Conservation (phyloP, 2,329 filamentous ascomycete species). For the Ophiocordyceps camponoti-floridani region DNA sequence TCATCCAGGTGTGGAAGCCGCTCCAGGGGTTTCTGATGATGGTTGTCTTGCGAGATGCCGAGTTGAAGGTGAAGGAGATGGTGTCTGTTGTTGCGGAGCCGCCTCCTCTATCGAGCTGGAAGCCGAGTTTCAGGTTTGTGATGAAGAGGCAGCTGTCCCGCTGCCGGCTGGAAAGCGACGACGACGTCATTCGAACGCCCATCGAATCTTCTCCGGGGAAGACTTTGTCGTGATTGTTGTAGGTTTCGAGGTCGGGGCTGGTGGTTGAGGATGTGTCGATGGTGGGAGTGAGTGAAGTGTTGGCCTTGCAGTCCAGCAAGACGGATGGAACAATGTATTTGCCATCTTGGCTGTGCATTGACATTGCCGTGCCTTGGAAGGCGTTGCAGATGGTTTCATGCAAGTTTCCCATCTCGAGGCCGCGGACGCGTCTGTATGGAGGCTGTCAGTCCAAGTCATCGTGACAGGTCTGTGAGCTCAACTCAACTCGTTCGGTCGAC, state of each 20-base stretch:
- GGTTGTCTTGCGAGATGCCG: not conserved
- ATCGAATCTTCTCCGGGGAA: too few species aligned
- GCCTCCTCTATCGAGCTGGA: not conserved
- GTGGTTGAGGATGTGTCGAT: too few species aligned
- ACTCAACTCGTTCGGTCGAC: not conserved
- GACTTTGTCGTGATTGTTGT: too few species aligned
- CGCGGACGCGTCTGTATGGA: not conserved
- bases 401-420: not conserved
- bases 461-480: not conserved
- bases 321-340: not conserved
- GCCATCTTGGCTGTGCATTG: not conserved
- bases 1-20: not conserved
- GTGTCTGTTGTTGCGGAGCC: not conserved
- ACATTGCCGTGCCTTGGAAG: too few species aligned
- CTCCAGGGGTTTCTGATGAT: not conserved
- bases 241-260: too few species aligned
- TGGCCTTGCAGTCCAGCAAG: not conserved
- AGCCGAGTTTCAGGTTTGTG: not conserved
- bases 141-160: not conserved
- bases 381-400: not conserved
- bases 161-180: too few species aligned
- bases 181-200: too few species aligned
- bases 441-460: too few species aligned
- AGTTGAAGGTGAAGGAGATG: not conserved
- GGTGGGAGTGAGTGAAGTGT: too few species aligned